A percentile compares a stretch with the other conserved stretches of the same genome.
Conservation (phyloP, 495 filamentous ascomycete genomes). For the Neurospora cerealis region DNA sequence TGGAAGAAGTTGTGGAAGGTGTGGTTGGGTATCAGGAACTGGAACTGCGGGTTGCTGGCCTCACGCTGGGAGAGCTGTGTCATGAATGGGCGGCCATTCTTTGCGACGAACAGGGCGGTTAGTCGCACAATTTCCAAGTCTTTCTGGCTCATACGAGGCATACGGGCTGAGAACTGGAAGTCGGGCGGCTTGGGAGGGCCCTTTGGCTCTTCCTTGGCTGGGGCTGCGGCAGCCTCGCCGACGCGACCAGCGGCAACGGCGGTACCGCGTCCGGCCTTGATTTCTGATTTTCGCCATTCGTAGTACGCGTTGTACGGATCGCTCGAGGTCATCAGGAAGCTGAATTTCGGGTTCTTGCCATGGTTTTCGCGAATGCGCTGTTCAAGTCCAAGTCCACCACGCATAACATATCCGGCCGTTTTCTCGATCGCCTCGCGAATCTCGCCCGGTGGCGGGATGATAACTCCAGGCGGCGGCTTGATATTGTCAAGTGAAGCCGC, state of each 20-base stretch:
- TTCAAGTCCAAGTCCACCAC: conserved; percentile 77
- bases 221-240: conserved; percentile 45
- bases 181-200: conserved; percentile 82
- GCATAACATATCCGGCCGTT: conserved; percentile 87
- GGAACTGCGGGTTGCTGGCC: conserved; percentile 87
- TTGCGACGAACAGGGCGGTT: conserved; percentile 84
- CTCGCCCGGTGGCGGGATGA: conserved; percentile 69
- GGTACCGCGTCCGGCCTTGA: conserved; percentile 73
- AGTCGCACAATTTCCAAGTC: conserved; percentile 88
- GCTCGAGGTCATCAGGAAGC: conserved; percentile 62
- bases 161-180: conserved; percentile 90
- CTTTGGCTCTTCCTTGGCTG: conserved; percentile 53
- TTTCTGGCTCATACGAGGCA: conserved; percentile 93
- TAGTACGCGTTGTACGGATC: conserved; percentile 88
- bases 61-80: conserved; percentile 81
- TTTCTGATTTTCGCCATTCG: conserved; percentile 78
- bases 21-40: conserved; percentile 93
- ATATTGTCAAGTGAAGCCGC: conserved; percentile 40
- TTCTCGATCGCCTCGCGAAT: conserved; percentile 75
- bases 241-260: conserved; percentile 66
- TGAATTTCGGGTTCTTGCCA: conserved; percentile 79
- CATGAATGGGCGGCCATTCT: conserved; percentile 83
- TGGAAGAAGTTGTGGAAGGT: conserved; percentile 92
- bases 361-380: conserved; percentile 83
- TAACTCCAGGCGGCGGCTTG: conserved; percentile 72